Conservation (phyloP, 768 basidiomycete genomes). For the Pleurotus sapidus region DNA sequence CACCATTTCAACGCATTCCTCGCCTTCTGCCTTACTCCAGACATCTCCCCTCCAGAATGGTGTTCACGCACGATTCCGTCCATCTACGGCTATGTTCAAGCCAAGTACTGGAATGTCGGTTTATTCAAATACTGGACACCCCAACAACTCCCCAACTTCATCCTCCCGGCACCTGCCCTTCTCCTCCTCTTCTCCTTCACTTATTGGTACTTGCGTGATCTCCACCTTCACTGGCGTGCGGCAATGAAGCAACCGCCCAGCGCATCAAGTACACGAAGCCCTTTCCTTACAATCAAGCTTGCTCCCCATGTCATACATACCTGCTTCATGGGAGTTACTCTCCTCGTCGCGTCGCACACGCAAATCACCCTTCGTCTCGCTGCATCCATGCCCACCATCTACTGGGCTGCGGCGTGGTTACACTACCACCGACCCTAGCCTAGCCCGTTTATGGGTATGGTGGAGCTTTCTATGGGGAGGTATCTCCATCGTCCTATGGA, state of each 20-base stretch:
- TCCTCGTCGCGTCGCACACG: slow-evolving; percentile 80
- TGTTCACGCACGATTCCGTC: slow-evolving; percentile 60
- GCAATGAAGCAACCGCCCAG: neutral
- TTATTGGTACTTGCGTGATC: slow-evolving; percentile 25
- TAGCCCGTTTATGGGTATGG: slow-evolving; percentile 62
- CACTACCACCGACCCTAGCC: slow-evolving; percentile 36
- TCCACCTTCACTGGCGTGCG: neutral
- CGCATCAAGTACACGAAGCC: slow-evolving; percentile 5
- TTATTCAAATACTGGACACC: slow-evolving; percentile 84
- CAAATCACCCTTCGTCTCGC: slow-evolving; percentile 84
- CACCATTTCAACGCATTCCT: slow-evolving; percentile 70
- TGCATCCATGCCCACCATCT: slow-evolving; percentile 72
- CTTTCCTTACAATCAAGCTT: slow-evolving; percentile 40
- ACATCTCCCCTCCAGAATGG: slow-evolving; percentile 46
- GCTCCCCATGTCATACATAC: slow-evolving; percentile 79
- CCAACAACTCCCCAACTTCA: slow-evolving; percentile 84
- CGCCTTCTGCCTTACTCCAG: slow-evolving; percentile 54
- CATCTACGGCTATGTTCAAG: slow-evolving; percentile 82
- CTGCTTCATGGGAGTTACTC: slow-evolving; percentile 50
- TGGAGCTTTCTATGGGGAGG: slow-evolving; percentile 83
- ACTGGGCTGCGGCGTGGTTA: slow-evolving; percentile 84
- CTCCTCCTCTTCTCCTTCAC: slow-evolving; percentile 43
- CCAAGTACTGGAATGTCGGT: slow-evolving; percentile 83
- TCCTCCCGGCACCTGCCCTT: slow-evolving; percentile 74
- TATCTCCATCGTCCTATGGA: slow-evolving; percentile 74